Evolutionary conservation across 2,329 filamentous ascomycete genomes (phyloP), one percentile per base, ranked within the genome.

Genomic region (Lasiodiplodia sp.): DNA sequence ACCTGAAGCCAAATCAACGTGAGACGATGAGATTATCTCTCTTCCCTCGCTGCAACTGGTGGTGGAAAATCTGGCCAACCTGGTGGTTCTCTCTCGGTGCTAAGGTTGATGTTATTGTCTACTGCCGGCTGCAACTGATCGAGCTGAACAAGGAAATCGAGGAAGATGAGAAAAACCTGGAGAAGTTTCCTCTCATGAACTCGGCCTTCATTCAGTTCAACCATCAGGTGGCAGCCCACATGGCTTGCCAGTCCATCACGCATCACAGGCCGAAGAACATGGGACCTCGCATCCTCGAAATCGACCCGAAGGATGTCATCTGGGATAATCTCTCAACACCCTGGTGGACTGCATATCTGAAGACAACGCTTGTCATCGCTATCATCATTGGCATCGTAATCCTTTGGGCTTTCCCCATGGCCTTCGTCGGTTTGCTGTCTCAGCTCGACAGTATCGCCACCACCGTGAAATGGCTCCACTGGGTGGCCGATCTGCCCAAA

Each of bases 131-230:
- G 71, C 91, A 98, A 78, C 80, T 99, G 34, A 94, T 96, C 21
- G 88, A 92, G 16, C 84, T 98, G 21, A 99, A 98, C 72, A 76
- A 94, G 65, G 94, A 98, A 77, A 97, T 99, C 66, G 94, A 97
- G 73, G 84, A 91, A 55, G 96, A 98, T 72, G 96, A 99, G 77
- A 87, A 91, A 66, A 86, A 96, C 60, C 91, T 92, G 0, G 94
- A 97, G 72, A 89, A 91, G 4, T 98, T 93, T 71, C 94, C 95
- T 0, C 82, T 94, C 57, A 96, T 97, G 94, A 97, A 92, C 75
- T 97, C 95, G 0, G 96, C 96, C 0, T 99, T 99, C 74, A 94
- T 99, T 70, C 96, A 99, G 77, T 99, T 99, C 85, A 97, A 99
- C 76, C 92, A 97, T 76, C 96, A 99, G 78, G 92, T 97, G 1